Conservation (phyloP, 306 rosid genomes). For the Trifolium repens region DNA sequence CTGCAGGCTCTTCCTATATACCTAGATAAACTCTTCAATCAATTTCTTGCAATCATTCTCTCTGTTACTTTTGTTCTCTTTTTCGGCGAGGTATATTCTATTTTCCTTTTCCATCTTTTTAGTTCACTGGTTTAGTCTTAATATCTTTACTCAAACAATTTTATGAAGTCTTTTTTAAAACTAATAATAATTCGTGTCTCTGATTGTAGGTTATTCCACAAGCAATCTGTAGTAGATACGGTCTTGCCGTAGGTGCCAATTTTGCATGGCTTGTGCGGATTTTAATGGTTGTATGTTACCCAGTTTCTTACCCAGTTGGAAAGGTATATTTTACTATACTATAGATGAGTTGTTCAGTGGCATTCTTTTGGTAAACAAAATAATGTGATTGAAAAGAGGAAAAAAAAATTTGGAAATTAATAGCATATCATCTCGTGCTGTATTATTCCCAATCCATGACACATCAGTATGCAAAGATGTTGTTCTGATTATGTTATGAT, state of each 20-base stretch:
- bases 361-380: constrained; percentile 26
- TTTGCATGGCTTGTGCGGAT: constrained; percentile 77
- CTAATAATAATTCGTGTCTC: not conserved
- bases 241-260: constrained; percentile 97
- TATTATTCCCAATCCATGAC: not conserved
- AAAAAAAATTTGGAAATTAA: constrained; percentile 3
- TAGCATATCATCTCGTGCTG: constrained; percentile 12
- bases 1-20: constrained; percentile 97
- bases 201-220: constrained; percentile 89
- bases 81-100: constrained; percentile 80
- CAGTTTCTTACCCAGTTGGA: constrained; percentile 88
- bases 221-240: constrained; percentile 93
- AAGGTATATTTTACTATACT: constrained; percentile 58
- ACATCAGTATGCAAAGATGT: constrained; percentile 1
- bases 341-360: constrained; percentile 7
- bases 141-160: not conserved
- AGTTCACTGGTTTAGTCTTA: constrained; percentile 20
- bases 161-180: not conserved
- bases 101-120: not conserved
- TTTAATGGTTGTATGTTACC: constrained; percentile 86
- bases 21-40: constrained; percentile 88
- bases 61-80: constrained; percentile 92
- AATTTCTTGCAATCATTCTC: constrained; percentile 88
- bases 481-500: constrained; percentile 20
- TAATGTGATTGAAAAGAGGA: constrained; percentile 16